phyloP scores from a whole-genome alignment of 139 green algal genomes.

The Chlorella ohadii region DNA sequence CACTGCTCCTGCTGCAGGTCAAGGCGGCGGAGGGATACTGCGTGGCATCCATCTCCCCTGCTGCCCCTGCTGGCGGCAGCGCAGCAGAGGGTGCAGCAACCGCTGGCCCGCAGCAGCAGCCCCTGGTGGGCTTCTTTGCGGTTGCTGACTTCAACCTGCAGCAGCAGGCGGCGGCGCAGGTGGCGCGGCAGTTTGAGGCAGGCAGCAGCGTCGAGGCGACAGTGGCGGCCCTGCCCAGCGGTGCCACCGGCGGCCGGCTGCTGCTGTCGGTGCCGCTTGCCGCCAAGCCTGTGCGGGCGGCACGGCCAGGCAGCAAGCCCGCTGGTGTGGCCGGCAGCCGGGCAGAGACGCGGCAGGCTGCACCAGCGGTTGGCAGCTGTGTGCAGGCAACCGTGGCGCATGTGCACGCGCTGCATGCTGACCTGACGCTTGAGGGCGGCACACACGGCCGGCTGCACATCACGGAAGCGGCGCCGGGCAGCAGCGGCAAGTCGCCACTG shows the following conservation, averaged over 20 bases:
- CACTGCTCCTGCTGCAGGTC: too few relatives aligned
- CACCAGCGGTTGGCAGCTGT: not conserved
- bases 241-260: conserved; percentile 42
- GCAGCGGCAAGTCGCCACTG: not conserved
- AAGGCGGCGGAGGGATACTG: conserved; percentile 68
- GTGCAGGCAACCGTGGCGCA: conserved; percentile 54
- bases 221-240: conserved; percentile 37
- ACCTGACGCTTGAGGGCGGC: conserved; percentile 50
- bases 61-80: too few relatives aligned
- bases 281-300: not conserved
- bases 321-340: not conserved
- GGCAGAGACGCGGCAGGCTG: not conserved
- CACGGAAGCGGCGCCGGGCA: conserved; percentile 55
- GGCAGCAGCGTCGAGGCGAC: conserved; percentile 23
- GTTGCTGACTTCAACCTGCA: conserved; percentile 75
- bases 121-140: conserved; percentile 69
- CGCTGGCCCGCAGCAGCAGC: conserved; percentile 9
- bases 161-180: not conserved
- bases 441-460: conserved; percentile 66
- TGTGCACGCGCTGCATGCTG: conserved; percentile 51
- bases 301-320: conserved; percentile 7
- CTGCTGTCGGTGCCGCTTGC: conserved; percentile 46
- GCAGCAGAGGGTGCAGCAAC: conserved; percentile 13
- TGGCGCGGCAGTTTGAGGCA: not conserved
- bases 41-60: conserved; percentile 59